phyloP scores from a whole-genome alignment of 148 eudicot species.

The Vaccinium darrowii region DNA sequence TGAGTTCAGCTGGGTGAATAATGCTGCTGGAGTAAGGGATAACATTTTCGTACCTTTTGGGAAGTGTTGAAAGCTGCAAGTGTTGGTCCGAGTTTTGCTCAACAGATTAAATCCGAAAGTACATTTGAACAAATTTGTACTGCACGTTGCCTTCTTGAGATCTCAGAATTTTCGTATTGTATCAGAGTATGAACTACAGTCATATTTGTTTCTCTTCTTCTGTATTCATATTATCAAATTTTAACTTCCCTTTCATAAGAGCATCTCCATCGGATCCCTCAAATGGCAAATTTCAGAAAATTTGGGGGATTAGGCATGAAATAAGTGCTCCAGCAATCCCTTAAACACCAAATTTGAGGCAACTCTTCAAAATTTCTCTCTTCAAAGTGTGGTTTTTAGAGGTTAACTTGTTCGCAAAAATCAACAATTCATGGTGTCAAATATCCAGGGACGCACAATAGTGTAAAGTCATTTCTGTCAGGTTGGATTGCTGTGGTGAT shows the following conservation, averaged over 20 bases:
- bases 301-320: too few relatives aligned
- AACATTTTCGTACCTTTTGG: not conserved
- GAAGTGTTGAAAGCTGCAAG: not conserved
- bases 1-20: conserved; percentile 59
- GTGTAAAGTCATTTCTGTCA: too few relatives aligned
- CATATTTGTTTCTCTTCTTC: not conserved
- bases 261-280: too few relatives aligned
- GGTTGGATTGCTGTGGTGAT: too few relatives aligned
- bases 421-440: too few relatives aligned
- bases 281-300: too few relatives aligned
- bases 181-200: not conserved
- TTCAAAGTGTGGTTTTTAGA: too few relatives aligned
- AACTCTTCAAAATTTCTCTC: too few relatives aligned
- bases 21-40: conserved; percentile 10
- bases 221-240: not conserved
- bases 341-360: too few relatives aligned
- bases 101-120: not conserved
- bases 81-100: conserved; percentile 3
- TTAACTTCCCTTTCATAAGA: not conserved
- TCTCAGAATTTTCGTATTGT: not conserved
- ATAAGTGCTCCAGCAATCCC: too few relatives aligned
- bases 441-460: too few relatives aligned
- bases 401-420: too few relatives aligned
- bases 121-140: not conserved
- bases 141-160: not conserved